Evolutionary conservation across 2,329 filamentous ascomycete genomes (phyloP).

Genomic region (Pestalotiopsis fici): DNA sequence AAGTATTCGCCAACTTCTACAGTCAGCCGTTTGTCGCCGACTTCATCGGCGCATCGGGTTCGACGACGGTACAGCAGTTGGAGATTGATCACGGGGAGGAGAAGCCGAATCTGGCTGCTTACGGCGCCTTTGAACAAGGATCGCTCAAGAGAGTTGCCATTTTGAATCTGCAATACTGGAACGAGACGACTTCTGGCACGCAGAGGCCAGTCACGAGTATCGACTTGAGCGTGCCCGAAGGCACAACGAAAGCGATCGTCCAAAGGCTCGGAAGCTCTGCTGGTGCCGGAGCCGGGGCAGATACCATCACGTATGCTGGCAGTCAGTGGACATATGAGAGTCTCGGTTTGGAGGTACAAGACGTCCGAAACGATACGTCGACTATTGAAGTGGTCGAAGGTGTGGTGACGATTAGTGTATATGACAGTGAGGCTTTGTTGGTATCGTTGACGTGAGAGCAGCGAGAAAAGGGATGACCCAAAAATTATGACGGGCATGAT

Average conservation of each 20-base stretch:
- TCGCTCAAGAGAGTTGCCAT: constrained; percentile 28
- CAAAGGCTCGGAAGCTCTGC: constrained; percentile 31
- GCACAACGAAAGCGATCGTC: constrained; percentile 22
- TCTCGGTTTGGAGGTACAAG: constrained; percentile 31
- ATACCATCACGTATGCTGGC: constrained; percentile 36
- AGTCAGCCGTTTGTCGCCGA: constrained; percentile 37
- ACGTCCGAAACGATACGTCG: constrained; percentile 30
- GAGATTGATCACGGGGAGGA: constrained; percentile 11
- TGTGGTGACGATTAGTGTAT: constrained; percentile 22
- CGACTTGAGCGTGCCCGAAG: constrained; percentile 20
- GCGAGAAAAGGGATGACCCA: too few relatives aligned
- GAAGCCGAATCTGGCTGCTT: constrained; percentile 27
- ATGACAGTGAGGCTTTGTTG: constrained; percentile 30
- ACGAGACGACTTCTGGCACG: constrained; percentile 26
- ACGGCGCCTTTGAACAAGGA: constrained; percentile 30
- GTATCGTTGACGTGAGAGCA: constrained; percentile 14
- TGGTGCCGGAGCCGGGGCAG: constrained; percentile 32
- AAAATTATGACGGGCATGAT: too few relatives aligned
- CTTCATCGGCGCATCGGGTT: constrained; percentile 32
- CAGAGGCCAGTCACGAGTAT: constrained; percentile 23
- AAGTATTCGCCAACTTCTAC: constrained; percentile 37
- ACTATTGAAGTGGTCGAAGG: constrained; percentile 25
- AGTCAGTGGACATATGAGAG: constrained; percentile 38
- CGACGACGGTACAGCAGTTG: constrained; percentile 25
- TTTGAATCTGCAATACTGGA: constrained; percentile 37